Conservation (phyloP, 768 basidiomycete genomes). For the Serpula lacrymans region DNA sequence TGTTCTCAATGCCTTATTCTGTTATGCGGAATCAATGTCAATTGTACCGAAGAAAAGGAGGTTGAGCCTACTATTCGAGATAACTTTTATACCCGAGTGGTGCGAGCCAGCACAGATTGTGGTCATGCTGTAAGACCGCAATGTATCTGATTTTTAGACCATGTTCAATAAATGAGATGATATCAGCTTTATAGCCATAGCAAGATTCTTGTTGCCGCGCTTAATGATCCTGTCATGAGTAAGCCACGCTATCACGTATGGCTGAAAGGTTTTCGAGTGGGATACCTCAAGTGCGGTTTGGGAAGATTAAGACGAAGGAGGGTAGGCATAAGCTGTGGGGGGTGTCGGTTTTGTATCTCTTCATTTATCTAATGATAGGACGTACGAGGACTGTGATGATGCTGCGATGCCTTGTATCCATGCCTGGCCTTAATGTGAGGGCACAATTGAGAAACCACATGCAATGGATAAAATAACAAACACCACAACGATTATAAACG, state of each 20-base stretch:
- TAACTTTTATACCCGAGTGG: constrained; percentile 42
- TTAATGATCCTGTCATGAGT: constrained; percentile 80
- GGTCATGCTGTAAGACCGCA: constrained; percentile 56
- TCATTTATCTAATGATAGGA: no score
- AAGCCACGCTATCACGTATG: constrained; percentile 9
- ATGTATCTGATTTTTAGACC: no score
- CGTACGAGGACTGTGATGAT: no score
- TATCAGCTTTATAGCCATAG: constrained; percentile 61
- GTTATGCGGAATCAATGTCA: constrained; percentile 64
- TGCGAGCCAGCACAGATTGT: constrained; percentile 54
- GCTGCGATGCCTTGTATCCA: no score
- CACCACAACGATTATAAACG: no score
- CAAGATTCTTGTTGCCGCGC: constrained; percentile 66
- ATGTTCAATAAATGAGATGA: no score
- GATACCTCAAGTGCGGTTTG: constrained; percentile 51
- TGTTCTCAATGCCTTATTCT: not conserved
- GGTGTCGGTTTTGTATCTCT: no score
- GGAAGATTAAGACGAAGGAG: constrained; percentile 56
- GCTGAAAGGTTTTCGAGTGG: constrained; percentile 63
- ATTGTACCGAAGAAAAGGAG: constrained; percentile 14
- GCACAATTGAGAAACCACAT: no score
- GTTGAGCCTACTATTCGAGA: constrained; percentile 37
- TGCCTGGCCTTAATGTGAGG: no score
- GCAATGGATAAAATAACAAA: no score
- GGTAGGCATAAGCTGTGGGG: constrained; percentile 62